Evolutionary conservation across 2,329 filamentous ascomycete genomes (phyloP).

Genomic region (Aspergillus transmontanensis): DNA sequence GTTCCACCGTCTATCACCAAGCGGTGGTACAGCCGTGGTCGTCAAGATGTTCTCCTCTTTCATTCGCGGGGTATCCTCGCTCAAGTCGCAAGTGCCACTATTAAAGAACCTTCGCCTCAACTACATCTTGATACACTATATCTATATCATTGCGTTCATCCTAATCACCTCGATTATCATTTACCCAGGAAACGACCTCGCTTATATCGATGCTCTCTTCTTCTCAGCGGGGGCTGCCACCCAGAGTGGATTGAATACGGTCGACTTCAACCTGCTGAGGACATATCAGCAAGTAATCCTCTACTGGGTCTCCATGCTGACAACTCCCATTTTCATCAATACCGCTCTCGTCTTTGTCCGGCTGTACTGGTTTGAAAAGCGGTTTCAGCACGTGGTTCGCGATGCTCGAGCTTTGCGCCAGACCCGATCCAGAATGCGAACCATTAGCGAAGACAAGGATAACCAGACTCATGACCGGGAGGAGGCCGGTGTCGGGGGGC

Average conservation of each 20-base stretch:
- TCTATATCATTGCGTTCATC: conserved; percentile 75
- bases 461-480: conserved; percentile 38
- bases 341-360: conserved; percentile 87
- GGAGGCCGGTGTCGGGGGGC: conserved; percentile 41
- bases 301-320: conserved; percentile 70
- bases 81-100: conserved; percentile 41
- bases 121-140: conserved; percentile 57
- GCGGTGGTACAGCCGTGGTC: not conserved
- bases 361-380: conserved; percentile 97
- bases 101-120: conserved; percentile 43
- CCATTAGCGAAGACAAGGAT: conserved; percentile 49
- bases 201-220: conserved; percentile 86
- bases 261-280: conserved; percentile 65
- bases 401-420: conserved; percentile 70
- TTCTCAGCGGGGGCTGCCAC: conserved; percentile 84
- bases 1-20: not conserved
- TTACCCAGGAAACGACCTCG: conserved; percentile 64
- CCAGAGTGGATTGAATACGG: conserved; percentile 88
- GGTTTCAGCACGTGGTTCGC: conserved; percentile 80
- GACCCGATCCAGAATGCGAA: conserved; percentile 63
- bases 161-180: conserved; percentile 77
- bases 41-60: conserved; percentile 34
- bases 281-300: conserved; percentile 75
- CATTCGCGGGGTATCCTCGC: conserved; percentile 18
- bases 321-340: conserved; percentile 83